Evolutionary conservation across 208 protist species (phyloP), one percentile per base, ranked within the genome.

Genomic region (Trypanosoma platydactyli): DNA sequence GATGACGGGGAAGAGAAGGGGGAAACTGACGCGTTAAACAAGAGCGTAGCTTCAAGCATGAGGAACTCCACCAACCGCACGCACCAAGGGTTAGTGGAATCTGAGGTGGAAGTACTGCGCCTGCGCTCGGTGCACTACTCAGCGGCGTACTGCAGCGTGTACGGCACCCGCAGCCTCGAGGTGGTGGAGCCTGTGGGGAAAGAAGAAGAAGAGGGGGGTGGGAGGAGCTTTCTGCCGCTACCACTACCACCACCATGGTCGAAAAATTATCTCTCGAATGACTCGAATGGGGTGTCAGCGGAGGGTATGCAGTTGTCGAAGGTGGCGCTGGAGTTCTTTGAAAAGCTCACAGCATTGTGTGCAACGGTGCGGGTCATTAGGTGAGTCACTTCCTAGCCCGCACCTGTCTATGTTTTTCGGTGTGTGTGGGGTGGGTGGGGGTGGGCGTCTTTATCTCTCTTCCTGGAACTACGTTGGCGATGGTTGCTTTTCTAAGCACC

Each of bases 91-190:
- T 38, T 59, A 16, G 71, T 76, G 27, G 79, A 65, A 22, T 64
- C 61, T 5, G 71, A 71, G 22, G 33, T 38, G 33, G 79, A 57
- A n/a, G 71, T 81, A 30, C 66, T 83, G 51, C 73, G 76, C 55
- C 73, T 80, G 63, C 80, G 80, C 5, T 75, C 74, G 0, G 68
- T 69, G 16, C 64, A 80, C 57, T 94, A 90, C 63, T 94, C 83
- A 83, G 71, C 84, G 15, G 82, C 85, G 3, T 83, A 84, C 71
- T 89, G 83, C 63, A 76, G 86, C 51, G 85, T 94, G 3, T 94
- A 92, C 68, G 88, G 88, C 67, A 91, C 78, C 0, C 50, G 78
- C 59, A 81, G 70, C 50, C 73, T 76, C 3, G 80, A 82, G 57
- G 71, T 48, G 30, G 60, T 84, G 16, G 83, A 72, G 9, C 78